Conservation (phyloP, 2,329 filamentous ascomycete species). For the Ophiostoma ips region DNA sequence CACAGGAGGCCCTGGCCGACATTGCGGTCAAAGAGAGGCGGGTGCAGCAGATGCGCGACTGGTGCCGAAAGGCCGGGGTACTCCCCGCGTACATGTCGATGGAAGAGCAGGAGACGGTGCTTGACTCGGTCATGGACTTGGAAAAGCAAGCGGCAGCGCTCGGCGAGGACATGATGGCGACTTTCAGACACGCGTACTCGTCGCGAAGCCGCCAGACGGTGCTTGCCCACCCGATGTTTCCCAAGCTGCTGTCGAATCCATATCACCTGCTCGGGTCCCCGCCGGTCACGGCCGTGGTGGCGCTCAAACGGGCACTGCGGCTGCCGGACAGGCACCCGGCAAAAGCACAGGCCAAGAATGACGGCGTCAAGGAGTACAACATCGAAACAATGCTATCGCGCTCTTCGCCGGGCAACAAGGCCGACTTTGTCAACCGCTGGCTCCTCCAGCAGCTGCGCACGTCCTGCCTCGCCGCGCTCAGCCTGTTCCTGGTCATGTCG, state of each 20-base stretch:
- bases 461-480: conserved; percentile 30
- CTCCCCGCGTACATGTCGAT: no score
- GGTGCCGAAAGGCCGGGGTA: no score
- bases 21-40: no score
- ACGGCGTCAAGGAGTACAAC: conserved; percentile 33
- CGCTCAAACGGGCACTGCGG: conserved; percentile 24
- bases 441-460: conserved; percentile 35
- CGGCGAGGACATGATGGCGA: no score
- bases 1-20: no score
- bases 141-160: no score
- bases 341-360: no score
- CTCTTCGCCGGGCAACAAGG: conserved; percentile 23
- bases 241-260: conserved; percentile 34
- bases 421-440: conserved; percentile 38
- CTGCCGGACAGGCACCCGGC: conserved; percentile 19
- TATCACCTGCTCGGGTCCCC: conserved; percentile 27
- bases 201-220: neutral
- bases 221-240: conserved; percentile 19
- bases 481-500: conserved; percentile 27
- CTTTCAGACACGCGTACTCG: no score
- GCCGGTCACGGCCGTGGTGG: conserved; percentile 25
- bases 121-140: no score
- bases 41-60: no score
- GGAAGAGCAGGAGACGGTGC: no score
- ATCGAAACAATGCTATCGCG: conserved; percentile 30